Evolutionary conservation across 2,329 filamentous ascomycete genomes (phyloP).

Genomic region (Stachybotrys elegans): DNA sequence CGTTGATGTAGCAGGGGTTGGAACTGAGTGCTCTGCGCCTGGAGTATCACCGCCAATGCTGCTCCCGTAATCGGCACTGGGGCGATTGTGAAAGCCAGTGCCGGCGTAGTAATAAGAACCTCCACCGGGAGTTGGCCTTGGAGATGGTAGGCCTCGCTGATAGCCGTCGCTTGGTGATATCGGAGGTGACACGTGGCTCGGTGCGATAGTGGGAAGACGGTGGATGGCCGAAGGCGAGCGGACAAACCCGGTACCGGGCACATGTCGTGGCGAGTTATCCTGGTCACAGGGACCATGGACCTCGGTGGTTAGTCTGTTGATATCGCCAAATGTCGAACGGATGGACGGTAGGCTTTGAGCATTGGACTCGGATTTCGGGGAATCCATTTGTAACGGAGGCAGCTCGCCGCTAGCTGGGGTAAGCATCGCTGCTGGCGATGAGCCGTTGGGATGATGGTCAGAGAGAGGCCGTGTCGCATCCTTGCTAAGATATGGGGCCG

Average conservation of each 20-base stretch:
- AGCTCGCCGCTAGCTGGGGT: conserved; percentile 23
- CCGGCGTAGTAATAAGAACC: conserved; percentile 32
- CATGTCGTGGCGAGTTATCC: conserved; percentile 19
- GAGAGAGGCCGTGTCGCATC: conserved; percentile 3
- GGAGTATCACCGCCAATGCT: conserved; percentile 41
- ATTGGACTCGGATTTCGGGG: conserved; percentile 27
- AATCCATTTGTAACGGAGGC: conserved; percentile 32
- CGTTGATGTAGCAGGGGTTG: conserved; percentile 29
- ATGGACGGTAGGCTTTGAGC: conserved; percentile 34
- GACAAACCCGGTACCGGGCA: conserved; percentile 20
- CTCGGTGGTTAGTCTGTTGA: conserved; percentile 25
- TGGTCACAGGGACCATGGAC: conserved; percentile 23
- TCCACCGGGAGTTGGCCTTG: conserved; percentile 33
- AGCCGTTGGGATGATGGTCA: conserved; percentile 12
- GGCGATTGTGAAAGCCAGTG: conserved; percentile 27
- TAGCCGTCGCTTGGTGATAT: conserved; percentile 45
- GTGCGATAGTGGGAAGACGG: conserved; percentile 24
- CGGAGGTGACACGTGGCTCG: conserved; percentile 35
- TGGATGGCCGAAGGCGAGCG: conserved; percentile 26
- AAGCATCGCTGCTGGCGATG: conserved; percentile 17
- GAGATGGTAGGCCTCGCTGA: conserved; percentile 41
- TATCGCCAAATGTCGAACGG: conserved; percentile 29
- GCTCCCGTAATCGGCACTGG: conserved; percentile 37
- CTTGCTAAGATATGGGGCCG: conserved; percentile 1
- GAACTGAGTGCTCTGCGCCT: conserved; percentile 36